Percentiles rank a stretch among this genome's conserved stretches.
Conservation (phyloP, 192 early-diverging fungal genomes). For the Ambispora gerdemannii region DNA sequence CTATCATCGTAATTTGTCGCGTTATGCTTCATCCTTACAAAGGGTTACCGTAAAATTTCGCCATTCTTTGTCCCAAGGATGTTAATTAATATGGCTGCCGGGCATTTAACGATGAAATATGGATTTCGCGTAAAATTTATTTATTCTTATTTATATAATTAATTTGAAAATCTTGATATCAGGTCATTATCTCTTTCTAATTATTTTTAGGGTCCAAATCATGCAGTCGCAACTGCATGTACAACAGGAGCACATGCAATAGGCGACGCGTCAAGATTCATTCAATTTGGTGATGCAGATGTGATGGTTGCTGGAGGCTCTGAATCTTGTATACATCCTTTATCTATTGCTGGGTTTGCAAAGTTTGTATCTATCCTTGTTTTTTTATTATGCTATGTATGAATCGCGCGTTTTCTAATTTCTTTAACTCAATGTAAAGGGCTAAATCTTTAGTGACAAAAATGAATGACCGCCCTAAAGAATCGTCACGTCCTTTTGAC, state of each 20-base stretch:
- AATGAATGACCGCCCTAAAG: conserved; percentile 74
- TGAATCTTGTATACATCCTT: conserved; percentile 80
- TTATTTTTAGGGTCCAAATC: conserved; percentile 78
- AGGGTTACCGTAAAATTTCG: conserved; percentile 75
- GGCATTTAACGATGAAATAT: conserved; percentile 86
- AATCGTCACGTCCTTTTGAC: conserved; percentile 93
- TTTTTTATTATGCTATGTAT: no score
- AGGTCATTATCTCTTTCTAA: background rate
- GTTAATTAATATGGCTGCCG: conserved; percentile 93
- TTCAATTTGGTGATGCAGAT: conserved; percentile 87
- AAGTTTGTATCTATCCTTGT: conserved; percentile 57
- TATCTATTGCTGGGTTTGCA: conserved; percentile 87
- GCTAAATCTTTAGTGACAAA: conserved; percentile 78
- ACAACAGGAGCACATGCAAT: conserved; percentile 94
- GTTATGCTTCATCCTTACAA: background rate
- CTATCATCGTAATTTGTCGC: no score
- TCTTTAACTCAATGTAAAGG: conserved; percentile 33
- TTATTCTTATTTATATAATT: conserved; percentile 15
- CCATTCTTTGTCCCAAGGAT: conserved; percentile 91
- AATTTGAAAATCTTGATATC: background rate
- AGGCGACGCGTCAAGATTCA: conserved; percentile 92
- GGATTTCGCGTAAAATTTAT: conserved; percentile 57
- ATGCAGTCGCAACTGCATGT: conserved; percentile 90
- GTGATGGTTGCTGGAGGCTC: conserved; percentile 94
- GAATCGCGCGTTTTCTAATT: no score